Base-by-base conservation (phyloP, 805 yeast species). In the Millerozyma miso region DNA sequence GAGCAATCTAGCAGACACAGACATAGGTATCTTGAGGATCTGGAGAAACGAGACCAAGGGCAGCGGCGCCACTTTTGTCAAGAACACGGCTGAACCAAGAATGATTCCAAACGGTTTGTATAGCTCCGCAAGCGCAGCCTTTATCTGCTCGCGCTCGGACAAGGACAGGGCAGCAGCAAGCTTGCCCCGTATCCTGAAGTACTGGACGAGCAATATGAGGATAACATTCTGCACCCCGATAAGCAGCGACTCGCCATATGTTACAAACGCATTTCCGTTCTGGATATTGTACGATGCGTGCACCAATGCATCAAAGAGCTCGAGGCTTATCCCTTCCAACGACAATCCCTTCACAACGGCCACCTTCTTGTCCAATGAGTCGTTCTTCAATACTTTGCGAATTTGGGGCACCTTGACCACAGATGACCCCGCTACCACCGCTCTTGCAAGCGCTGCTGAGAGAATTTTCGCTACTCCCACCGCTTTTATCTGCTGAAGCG, bases 351-450 rank as follows among this genome's bases (percentile, higher is more conserved):
- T 52, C 35, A 67, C 70, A 35, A 69, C 71, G 2, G 45, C 33
- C 16, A 62, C 52, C 19, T 65, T 51, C 12, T 50, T 55, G 14
- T 52, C 48, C 29, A 62, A 48, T 12, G 53, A 41, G 33, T 48
- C 40, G 3, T 69, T 71, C 17, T 46, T 49, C 33, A 60, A 38
- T 37, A 70, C 61, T 51, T 69, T 69, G 34, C 43, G 45, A 40
- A 70, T 69, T 44, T 70, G 76, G 3, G 76, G 76, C 19, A 69
- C 48, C 53, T 65, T 63, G 43, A 69, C 63, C 14, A 69, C 49
- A 35, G 70, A 62, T 18, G 73, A 65, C 3, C 51, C 65, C 1
- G 63, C 73, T 17, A 69, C 73, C 40, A 63, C 58, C 12, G 56
- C 46, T 1, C 65, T 56, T 3, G 73, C 63, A 14, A 68, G 54